A percentile compares a stretch with the other conserved stretches of the same genome.
phyloP scores from a whole-genome alignment of 441 rosid genomes.

The Eruca vesicaria region DNA sequence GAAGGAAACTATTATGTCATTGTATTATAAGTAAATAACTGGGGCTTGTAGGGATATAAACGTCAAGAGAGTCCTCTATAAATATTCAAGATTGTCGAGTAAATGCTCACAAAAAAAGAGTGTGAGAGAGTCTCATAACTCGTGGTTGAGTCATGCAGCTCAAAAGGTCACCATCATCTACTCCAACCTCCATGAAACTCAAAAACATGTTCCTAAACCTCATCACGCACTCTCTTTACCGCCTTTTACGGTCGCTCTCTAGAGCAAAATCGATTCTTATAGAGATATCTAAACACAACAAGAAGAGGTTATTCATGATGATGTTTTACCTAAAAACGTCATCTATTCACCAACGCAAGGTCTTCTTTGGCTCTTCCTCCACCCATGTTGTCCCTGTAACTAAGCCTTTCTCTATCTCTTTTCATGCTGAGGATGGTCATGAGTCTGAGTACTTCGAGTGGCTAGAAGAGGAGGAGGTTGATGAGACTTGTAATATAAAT shows the following conservation, averaged over 20 bases:
- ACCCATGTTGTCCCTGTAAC: conserved; percentile 38
- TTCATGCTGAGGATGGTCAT: conserved; percentile 15
- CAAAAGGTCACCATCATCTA: conserved; percentile 28
- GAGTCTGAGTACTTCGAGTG: conserved; percentile 59
- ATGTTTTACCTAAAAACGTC: conserved; percentile 33
- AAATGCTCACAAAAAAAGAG: conserved; percentile 6
- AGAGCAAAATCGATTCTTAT: conserved; percentile 55
- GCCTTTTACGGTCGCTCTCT: conserved; percentile 49
- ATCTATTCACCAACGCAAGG: conserved; percentile 37
- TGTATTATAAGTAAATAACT: neutral
- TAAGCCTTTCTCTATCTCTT: conserved; percentile 39
- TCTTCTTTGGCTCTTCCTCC: conserved; percentile 58
- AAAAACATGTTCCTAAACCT: conserved; percentile 57
- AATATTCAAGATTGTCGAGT: neutral
- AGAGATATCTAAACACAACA: conserved; percentile 41
- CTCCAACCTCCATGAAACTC: conserved; percentile 38
- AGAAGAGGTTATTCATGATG: conserved; percentile 20
- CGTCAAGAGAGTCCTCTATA: neutral
- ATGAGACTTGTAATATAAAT: neutral
- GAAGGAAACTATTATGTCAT: neutral
- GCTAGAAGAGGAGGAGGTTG: conserved; percentile 59
- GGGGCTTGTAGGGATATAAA: neutral
- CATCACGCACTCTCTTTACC: conserved; percentile 42
- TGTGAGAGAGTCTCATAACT: conserved; percentile 7
- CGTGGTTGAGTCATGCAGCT: conserved; percentile 19